Conservation (phyloP, 495 filamentous ascomycete genomes). For the Clohesyomyces aquaticus region DNA sequence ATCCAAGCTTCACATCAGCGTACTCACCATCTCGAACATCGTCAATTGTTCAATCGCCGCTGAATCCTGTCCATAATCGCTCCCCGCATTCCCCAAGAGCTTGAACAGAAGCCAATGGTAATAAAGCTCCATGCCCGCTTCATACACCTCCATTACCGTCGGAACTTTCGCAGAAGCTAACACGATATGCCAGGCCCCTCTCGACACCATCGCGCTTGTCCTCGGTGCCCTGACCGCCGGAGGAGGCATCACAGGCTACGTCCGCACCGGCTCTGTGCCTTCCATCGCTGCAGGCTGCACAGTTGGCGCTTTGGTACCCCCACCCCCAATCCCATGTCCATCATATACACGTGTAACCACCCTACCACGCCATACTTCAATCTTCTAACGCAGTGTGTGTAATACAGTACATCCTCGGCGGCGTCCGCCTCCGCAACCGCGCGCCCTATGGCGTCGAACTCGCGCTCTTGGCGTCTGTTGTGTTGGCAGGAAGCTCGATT, state of each 20-base stretch:
- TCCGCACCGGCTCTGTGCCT: constrained; percentile 78
- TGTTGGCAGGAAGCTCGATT: constrained; percentile 80
- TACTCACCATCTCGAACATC: too few species aligned
- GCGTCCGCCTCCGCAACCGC: constrained; percentile 64
- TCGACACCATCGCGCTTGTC: constrained; percentile 65
- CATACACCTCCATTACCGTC: too few species aligned
- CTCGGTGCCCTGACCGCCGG: constrained; percentile 82
- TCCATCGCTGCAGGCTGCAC: constrained; percentile 80
- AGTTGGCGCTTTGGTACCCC: constrained; percentile 65
- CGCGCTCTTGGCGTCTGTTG: constrained; percentile 67
- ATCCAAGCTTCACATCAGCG: too few species aligned
- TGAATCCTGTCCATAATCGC: too few species aligned
- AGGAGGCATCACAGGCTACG: constrained; percentile 84
- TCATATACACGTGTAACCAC: not conserved
- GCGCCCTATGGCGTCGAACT: constrained; percentile 52
- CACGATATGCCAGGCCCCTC: constrained; percentile 36
- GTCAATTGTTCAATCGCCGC: too few species aligned
- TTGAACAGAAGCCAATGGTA: too few species aligned
- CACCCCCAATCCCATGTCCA: constrained; percentile 17
- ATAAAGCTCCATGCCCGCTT: too few species aligned
- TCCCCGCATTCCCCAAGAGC: too few species aligned
- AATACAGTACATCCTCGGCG: constrained; percentile 72
- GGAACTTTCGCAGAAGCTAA: constrained; percentile 2
- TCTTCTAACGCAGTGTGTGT: too few species aligned
- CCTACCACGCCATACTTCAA: too few species aligned